Conservation (phyloP, 2,329 filamentous ascomycete species). For the Coniella vitis region DNA sequence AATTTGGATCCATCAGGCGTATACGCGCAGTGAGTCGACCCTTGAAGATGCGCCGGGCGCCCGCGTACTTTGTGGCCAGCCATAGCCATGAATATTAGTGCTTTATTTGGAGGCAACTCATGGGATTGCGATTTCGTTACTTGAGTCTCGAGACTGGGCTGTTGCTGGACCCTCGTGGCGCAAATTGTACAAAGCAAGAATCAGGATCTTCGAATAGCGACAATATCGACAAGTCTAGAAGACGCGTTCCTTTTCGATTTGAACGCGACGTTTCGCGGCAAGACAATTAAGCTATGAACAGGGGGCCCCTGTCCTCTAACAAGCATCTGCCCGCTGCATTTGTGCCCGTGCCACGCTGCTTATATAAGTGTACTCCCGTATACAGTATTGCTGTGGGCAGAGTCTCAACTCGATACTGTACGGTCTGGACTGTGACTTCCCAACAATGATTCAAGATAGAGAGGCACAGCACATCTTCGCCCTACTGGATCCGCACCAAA, state of each 20-base stretch:
- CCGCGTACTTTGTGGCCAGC: constrained; percentile 47
- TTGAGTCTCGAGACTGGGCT: too few species aligned
- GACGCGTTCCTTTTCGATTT: constrained; percentile 11
- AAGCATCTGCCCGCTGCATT: neutral
- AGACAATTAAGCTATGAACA: constrained; percentile 15
- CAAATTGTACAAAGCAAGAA: too few species aligned
- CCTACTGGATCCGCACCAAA: too few species aligned
- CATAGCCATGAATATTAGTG: constrained; percentile 27
- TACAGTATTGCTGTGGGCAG: too few species aligned
- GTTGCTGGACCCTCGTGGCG: too few species aligned
- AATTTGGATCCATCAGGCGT: constrained; percentile 82
- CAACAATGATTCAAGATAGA: too few species aligned
- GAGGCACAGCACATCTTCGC: too few species aligned
- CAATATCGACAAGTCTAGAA: neutral
- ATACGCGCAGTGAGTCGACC: constrained; percentile 80
- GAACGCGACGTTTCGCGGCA: constrained; percentile 6
- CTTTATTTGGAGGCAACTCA: neutral
- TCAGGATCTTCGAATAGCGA: neutral
- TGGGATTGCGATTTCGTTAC: neutral
- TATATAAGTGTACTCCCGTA: too few species aligned
- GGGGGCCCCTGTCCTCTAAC: neutral
- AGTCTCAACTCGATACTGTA: too few species aligned
- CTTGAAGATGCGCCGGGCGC: constrained; percentile 72
- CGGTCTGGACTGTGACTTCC: too few species aligned
- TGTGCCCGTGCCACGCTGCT: neutral